Evolutionary conservation across 495 filamentous ascomycete genomes (phyloP).

Genomic region (Penicillium cataractarum): DNA sequence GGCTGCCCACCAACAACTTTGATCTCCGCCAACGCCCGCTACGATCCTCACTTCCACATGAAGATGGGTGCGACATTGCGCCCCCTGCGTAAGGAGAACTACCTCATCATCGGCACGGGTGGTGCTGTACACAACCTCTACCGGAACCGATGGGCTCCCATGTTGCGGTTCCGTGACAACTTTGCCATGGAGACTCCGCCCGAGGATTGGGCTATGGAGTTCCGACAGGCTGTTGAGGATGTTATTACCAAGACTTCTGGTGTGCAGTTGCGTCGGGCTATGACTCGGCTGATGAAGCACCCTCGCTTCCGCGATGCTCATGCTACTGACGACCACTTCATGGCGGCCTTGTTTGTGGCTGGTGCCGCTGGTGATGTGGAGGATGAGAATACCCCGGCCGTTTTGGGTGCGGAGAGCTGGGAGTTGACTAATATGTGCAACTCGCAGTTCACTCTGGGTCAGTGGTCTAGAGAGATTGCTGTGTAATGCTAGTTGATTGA

Average conservation of each 20-base stretch:
- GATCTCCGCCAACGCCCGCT: conserved; percentile 59
- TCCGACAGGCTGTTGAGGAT: conserved; percentile 62
- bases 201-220: conserved; percentile 58
- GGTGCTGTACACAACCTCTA: conserved; percentile 68
- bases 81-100: conserved; percentile 51
- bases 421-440: conserved; percentile 70
- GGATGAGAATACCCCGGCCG: conserved; percentile 44
- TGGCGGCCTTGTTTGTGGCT: conserved; percentile 60
- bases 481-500: conserved; percentile 7
- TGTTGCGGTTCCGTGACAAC: conserved; percentile 62
- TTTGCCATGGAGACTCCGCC: conserved; percentile 61
- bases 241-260: conserved; percentile 53
- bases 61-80: conserved; percentile 56
- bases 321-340: conserved; percentile 67
- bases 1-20: conserved; percentile 61
- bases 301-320: conserved; percentile 63
- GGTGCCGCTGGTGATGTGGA: conserved; percentile 55
- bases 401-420: conserved; percentile 61
- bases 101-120: conserved; percentile 62
- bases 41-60: conserved; percentile 64
- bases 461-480: conserved; percentile 29
- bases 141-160: conserved; percentile 62
- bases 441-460: conserved; percentile 57
- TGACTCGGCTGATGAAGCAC: conserved; percentile 63
- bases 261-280: conserved; percentile 48